phyloP scores from a whole-genome alignment of 495 filamentous ascomycete genomes.

The Bombardia bombarda region DNA sequence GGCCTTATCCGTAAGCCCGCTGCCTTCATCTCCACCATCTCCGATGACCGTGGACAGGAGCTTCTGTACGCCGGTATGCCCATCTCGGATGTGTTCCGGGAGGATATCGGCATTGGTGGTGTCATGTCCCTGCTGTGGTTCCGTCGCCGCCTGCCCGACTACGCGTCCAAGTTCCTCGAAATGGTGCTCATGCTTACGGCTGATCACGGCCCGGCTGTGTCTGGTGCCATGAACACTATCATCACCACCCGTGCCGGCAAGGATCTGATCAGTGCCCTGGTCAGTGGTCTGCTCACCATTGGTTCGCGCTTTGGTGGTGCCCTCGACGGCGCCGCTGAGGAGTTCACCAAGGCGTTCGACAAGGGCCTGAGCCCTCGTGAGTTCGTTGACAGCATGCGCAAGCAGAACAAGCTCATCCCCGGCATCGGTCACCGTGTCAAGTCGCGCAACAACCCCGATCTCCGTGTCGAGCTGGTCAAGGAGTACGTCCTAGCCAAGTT shows the following conservation, averaged over 20 bases:
- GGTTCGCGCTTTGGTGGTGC: slow-evolving; percentile 98
- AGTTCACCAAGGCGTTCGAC: slow-evolving; percentile 97
- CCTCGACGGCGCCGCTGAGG: slow-evolving; percentile 93
- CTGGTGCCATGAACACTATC: slow-evolving; percentile 99
- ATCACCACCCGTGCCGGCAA: slow-evolving; percentile 98
- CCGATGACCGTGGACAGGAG: slow-evolving; percentile 98
- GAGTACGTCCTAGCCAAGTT: slow-evolving; percentile 97
- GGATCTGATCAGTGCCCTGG: slow-evolving; percentile 91
- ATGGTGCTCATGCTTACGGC: slow-evolving; percentile 99
- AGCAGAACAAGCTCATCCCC: slow-evolving; percentile 99
- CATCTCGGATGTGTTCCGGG: slow-evolving; percentile 97
- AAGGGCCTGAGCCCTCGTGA: slow-evolving; percentile 97
- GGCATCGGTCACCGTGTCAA: slow-evolving; percentile 99
- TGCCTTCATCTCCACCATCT: slow-evolving; percentile 99
- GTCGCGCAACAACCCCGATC: slow-evolving; percentile 98
- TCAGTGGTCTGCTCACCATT: slow-evolving; percentile 94
- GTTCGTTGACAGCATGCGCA: slow-evolving; percentile 97
- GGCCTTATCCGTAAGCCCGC: slow-evolving; percentile 99
- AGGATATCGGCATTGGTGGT: slow-evolving; percentile 98
- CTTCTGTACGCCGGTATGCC: slow-evolving; percentile 98
- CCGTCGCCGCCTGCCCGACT: slow-evolving; percentile 92
- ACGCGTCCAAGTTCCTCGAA: slow-evolving; percentile 97
- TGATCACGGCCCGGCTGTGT: slow-evolving; percentile 97
- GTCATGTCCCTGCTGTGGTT: slow-evolving; percentile 99
- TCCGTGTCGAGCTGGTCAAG: slow-evolving; percentile 98